Evolutionary conservation across 345 rosid genomes (phyloP), one percentile per base, ranked within the genome.

Genomic region (Rhizophora mangle): DNA sequence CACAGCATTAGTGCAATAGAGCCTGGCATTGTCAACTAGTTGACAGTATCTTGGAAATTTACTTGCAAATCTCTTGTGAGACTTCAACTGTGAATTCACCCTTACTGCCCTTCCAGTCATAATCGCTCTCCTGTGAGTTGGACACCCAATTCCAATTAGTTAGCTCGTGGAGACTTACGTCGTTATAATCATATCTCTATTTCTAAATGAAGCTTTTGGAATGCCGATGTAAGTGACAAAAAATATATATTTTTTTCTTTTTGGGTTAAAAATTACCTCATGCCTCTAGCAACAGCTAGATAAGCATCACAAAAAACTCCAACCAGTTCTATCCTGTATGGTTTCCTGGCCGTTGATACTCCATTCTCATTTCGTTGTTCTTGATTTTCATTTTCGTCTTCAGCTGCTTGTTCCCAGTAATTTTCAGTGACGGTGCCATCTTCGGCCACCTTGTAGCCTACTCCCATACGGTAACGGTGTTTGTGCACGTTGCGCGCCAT

Each of bases 291-390:
- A 47, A 91, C 98, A 8, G 97, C 98, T 73, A 94, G 80, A 63
- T 94, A 91, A 24, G 98, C 95, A 63, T 94, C 98, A 20, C 97
- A 94, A 29, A 94, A 93, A 31, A 94, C 96, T 31, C 98, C 98
- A 68, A 89, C 97, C 64, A 94, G 65, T 75, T 88, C 98, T 86
- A 94, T 91, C 76, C 98, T 87, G 82, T 91, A 93, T 8, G 94
- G 91, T 73, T 88, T 93, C 72, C 91, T 87, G 76, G 27, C 80
- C 56, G 85, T 75, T 7, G 81, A 82, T 54, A 79, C 96, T 60
- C 67, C 67, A 36, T 34, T 34, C 16, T 60, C 67, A 8, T 52
- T 49, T 47, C 16, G 18, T 11, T 32, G 29, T 39, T 56, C 68
- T 27, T 82, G 79, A 64, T 64, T 72, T 20, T 74, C 62, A 72